Evolutionary conservation across 768 basidiomycete species (phyloP).

Genomic region (Leccinum variicolor): DNA sequence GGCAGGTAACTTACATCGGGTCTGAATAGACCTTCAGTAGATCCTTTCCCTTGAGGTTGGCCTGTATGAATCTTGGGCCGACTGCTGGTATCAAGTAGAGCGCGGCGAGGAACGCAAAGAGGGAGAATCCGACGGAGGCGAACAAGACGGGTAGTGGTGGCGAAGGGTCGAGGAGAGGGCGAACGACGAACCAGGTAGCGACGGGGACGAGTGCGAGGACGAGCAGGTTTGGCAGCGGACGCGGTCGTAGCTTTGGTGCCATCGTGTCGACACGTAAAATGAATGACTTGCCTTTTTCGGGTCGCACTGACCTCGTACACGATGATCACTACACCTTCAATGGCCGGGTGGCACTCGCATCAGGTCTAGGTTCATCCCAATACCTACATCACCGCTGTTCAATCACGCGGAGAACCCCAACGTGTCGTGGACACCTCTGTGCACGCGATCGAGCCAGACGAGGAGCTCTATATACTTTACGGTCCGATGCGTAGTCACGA

Average conservation of each 20-base stretch:
- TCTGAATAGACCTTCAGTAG: conserved; percentile 77
- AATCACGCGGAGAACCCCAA: conserved; percentile 75
- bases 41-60: conserved; percentile 83
- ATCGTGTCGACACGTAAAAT: conserved; percentile 6
- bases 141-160: conserved; percentile 73
- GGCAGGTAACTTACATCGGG: conserved; percentile 52
- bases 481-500: background rate
- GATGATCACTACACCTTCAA: conserved; percentile 70
- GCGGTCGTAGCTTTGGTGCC: conserved; percentile 33
- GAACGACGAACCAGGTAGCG: conserved; percentile 67
- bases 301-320: conserved; percentile 35
- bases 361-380: conserved; percentile 61
- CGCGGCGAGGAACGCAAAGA: conserved; percentile 77
- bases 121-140: conserved; percentile 76
- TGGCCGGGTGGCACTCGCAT: conserved; percentile 75
- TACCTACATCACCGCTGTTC: conserved; percentile 49
- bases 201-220: conserved; percentile 63
- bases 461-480: conserved; percentile 78
- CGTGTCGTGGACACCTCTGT: conserved; percentile 59
- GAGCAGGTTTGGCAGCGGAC: conserved; percentile 50
- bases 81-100: conserved; percentile 81
- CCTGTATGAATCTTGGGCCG: conserved; percentile 74
- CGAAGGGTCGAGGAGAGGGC: conserved; percentile 66
- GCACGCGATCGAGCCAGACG: conserved; percentile 49
- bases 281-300: conserved; percentile 10